These are phyloP conservation scores for Alternaria sp. DNA, from an alignment of 2,329 filamentous ascomycete species.

Conservation along the genomic window DNA sequence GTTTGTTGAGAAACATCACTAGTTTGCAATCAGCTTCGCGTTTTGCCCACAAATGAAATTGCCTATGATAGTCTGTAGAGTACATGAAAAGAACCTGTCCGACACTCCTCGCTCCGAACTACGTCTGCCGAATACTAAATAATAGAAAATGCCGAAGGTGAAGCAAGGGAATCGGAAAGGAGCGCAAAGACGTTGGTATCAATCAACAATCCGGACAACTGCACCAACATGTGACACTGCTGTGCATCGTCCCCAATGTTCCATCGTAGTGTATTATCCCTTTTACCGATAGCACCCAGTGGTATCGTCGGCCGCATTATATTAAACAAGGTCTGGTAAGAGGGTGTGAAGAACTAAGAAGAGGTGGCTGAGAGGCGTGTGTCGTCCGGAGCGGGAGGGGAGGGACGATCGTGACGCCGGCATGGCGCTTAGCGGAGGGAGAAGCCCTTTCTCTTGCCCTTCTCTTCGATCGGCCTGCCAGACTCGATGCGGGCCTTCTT, in stretches of 20 bases:
- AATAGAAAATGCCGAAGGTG: constrained; percentile 47
- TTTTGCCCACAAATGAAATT: constrained; percentile 51
- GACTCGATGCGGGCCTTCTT: constrained; percentile 97
- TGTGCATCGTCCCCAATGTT: constrained; percentile 41
- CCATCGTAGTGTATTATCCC: constrained; percentile 49
- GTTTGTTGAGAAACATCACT: constrained; percentile 10
- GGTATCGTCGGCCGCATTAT: constrained; percentile 51
- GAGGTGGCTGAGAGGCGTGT: constrained; percentile 41
- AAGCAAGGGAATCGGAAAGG: constrained; percentile 46
- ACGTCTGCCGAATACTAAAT: constrained; percentile 50
- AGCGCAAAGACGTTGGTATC: constrained; percentile 57
- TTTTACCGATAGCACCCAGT: constrained; percentile 52
- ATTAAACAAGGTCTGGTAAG: constrained; percentile 54
- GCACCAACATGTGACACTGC: constrained; percentile 47
- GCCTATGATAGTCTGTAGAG: constrained; percentile 53
- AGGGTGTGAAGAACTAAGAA: constrained; percentile 48
- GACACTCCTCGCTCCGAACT: constrained; percentile 43
- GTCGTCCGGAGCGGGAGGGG: constrained; percentile 31
- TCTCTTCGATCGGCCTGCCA: constrained; percentile 94
- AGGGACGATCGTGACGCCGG: constrained; percentile 20
- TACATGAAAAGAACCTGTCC: constrained; percentile 51
- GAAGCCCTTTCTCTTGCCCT: constrained; percentile 99
- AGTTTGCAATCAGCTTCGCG: not conserved
- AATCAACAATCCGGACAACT: constrained; percentile 54
- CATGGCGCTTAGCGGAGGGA: constrained; percentile 79